Evolutionary conservation across 2,329 filamentous ascomycete species (phyloP), one percentile per base, ranked within the genome.

Genomic region (Emmonsiellopsis sp.): DNA sequence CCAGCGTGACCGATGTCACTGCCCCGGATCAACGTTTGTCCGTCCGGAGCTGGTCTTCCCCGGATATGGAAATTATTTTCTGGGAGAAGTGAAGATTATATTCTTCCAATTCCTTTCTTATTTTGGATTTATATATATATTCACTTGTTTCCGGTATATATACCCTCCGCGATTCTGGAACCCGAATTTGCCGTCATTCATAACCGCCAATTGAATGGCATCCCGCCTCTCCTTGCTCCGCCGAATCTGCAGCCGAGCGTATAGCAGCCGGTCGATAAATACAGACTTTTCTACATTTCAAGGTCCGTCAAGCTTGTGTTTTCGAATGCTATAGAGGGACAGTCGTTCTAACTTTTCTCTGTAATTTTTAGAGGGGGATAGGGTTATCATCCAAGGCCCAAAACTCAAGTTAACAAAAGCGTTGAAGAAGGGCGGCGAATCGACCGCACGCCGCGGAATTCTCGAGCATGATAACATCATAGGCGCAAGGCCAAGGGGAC

Each of bases 401-500:
- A 66, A 65, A 44, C 26, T 66, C 67, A 3, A 68, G 15, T 65
- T 79, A 41, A 71, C 70, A 1, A 70, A 69, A 51, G 73, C 72
- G 20, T 65, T 79, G 37, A 66, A 61, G 35, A 61, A 59, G 46
- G 67, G 69, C 26, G 65, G 66, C 8, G 67, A 64, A 56, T 69
- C 67, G 47, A 63, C 70, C 51, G 61, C 65, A 35, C 65, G 65
- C 42, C 62, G 65, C 9, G 72, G 71, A 10, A 52, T 59, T 37
- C 60, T 80, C 32, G 56, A 65, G 5, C 72, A 78, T 56, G 68
- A 74, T 51, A 76, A 82, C 38, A 79, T 90, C 53, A 85, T 91
- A 61, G 86, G 85, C 40, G 80, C 77, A 57, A 69, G 70, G 41
- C 66, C 79, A 4, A 77, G 85, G 56, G 82, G 86, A 58, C 63